Evolutionary conservation across 2,329 filamentous ascomycete species (phyloP).

Genomic region (Curvularia sp.): DNA sequence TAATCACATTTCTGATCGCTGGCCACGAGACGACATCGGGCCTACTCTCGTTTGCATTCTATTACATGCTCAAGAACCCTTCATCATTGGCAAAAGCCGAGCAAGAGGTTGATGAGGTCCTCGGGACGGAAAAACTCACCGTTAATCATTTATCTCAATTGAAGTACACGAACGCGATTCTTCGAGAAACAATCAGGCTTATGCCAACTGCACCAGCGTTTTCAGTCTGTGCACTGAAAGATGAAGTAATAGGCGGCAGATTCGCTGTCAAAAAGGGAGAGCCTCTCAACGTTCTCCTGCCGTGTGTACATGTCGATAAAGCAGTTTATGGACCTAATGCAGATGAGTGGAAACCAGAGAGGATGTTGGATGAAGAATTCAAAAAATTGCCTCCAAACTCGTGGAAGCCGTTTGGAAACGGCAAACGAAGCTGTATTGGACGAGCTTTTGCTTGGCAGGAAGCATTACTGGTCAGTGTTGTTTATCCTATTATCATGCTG

Average conservation of each 20-base stretch:
- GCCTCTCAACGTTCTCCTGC: background rate
- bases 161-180: slow-evolving; percentile 52
- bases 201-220: slow-evolving; percentile 61
- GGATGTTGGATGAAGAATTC: slow-evolving; percentile 28
- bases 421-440: slow-evolving; percentile 33
- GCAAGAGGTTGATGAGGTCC: slow-evolving; percentile 18
- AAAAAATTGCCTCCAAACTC: slow-evolving; percentile 15
- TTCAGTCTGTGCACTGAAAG: slow-evolving; percentile 35
- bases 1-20: slow-evolving; percentile 69
- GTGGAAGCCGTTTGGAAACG: slow-evolving; percentile 32
- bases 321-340: slow-evolving; percentile 27
- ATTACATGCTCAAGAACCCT: slow-evolving; percentile 60
- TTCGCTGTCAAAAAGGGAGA: background rate
- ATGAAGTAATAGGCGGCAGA: slow-evolving; percentile 20
- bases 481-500: too few species aligned
- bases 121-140: background rate
- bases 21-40: slow-evolving; percentile 36
- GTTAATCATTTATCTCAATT: slow-evolving; percentile 50
- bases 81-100: slow-evolving; percentile 55
- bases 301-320: slow-evolving; percentile 27
- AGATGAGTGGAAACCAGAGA: slow-evolving; percentile 27
- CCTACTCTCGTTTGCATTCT: slow-evolving; percentile 51
- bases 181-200: slow-evolving; percentile 63
- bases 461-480: background rate
- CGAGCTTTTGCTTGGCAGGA: slow-evolving; percentile 34